Base-by-base conservation (phyloP, 306 rosid genomes). In the Acacia melanoxylon region DNA sequence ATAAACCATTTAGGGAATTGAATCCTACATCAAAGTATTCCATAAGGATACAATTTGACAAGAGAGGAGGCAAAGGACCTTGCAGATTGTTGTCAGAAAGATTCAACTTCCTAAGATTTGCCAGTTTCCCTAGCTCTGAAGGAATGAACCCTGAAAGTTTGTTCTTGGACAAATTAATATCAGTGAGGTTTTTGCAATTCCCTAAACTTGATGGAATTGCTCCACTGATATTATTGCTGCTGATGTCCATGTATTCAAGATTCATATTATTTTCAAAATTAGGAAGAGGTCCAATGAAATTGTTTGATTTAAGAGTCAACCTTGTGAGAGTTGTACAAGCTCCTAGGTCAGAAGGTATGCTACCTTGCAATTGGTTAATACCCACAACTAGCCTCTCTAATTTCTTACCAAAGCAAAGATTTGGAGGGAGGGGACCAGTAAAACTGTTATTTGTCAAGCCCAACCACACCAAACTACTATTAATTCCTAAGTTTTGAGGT, bases 401-500 rank as follows among this genome's bases (percentile, higher is more conserved):
- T 59, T 68, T 19, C 86, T 86, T 85, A 19, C 94, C 89, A 49
- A n/a, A 75, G 84, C 94, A 91, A 54, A 91, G 86, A 84, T 84
- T 81, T 31, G 89, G 93, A 83, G 95, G 95, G 33, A 89, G 77
- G 54, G 27, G 27, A 72, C 95, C 89, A 1, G 83, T 44, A 82
- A 91, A 91, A 71, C 62, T 79, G 33, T 91, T 91, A 29, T 85
- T 70, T 10, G 85, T 82, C 22, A 91, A 85, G 68, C 89, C 93
- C 65, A 91, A 58, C 78, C 22, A 61, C 72, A 65, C 78, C 76
- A 91, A 80, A 80, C 90, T 88, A 76, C 90, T 83, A 63, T 89
- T 86, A 40, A 86, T 80, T 54, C 95, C 95, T 84, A 91, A 54
- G 49, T 56, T 37, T 72, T 81, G 86, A 75, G 94, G 94, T 72